phyloP scores from a whole-genome alignment of 2,329 filamentous ascomycete species.

The Cadophora gregata region DNA sequence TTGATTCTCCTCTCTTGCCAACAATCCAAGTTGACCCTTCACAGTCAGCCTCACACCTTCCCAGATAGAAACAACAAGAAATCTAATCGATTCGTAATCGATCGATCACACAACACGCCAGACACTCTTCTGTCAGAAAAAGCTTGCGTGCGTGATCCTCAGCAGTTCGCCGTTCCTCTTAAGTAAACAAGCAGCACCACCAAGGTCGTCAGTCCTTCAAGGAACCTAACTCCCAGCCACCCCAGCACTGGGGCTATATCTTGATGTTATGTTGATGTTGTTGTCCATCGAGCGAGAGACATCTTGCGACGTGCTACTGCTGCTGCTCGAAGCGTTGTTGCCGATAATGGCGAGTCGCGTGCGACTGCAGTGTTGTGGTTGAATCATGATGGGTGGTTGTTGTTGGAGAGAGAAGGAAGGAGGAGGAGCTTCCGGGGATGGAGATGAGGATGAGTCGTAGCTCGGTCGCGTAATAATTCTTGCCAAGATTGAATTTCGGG shows the following conservation, averaged over 20 bases:
- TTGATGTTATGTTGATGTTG: slow-evolving; percentile 14
- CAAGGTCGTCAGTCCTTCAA: slow-evolving; percentile 12
- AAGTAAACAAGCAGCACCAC: slow-evolving; percentile 38
- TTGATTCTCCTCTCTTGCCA: slow-evolving; percentile 17
- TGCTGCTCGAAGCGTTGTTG: slow-evolving; percentile 25
- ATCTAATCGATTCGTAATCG: not conserved
- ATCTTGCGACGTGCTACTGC: slow-evolving; percentile 40
- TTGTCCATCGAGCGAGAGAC: slow-evolving; percentile 32
- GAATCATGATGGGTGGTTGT: slow-evolving; percentile 38
- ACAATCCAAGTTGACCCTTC: not conserved
- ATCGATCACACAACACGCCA: not conserved
- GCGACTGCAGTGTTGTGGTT: slow-evolving; percentile 38
- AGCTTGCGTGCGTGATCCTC: slow-evolving; percentile 31
- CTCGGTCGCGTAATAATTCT: not conserved
- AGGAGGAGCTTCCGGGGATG: not conserved
- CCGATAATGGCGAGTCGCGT: slow-evolving; percentile 34
- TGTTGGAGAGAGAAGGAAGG: slow-evolving; percentile 26
- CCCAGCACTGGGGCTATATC: slow-evolving; percentile 44
- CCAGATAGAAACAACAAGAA: not conserved
- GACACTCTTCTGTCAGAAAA: not conserved
- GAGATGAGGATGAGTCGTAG: not conserved
- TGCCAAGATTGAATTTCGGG: not conserved
- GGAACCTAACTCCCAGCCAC: slow-evolving; percentile 41
- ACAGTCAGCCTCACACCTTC: slow-evolving; percentile 20
- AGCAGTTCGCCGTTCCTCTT: slow-evolving; percentile 36